Evolutionary conservation across 2,329 filamentous ascomycete species (phyloP), one percentile per base, ranked within the genome.

Genomic region (Fusarium tupiense): DNA sequence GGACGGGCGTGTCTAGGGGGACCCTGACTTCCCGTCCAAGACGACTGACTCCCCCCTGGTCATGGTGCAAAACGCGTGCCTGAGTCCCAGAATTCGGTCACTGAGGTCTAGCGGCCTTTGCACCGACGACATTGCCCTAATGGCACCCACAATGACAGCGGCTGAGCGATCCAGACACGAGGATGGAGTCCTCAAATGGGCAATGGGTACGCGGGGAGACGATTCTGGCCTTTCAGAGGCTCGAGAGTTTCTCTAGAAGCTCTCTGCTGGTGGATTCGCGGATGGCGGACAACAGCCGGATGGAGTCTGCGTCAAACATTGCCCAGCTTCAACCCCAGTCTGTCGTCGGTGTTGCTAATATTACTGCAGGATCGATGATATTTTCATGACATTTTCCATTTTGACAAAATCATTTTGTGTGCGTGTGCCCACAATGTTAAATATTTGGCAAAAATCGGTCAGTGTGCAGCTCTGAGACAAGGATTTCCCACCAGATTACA

Each of bases 21-120:
- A 54, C 71, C 73, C 68, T 74, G 71, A 72, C 68, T 74, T 56
- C 65, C 66, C 63, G 31, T 52, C 57, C 59, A 68, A 67, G 73
- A 60, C 62, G 64, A 68, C 76, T 38, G 46, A 49, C 26, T 31
- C 43, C 52, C 52, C 57, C 44, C 37, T 46, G 64, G 65, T 46
- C 71, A 71, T 65, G 73, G 66, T 68, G 61, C 71, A 65, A 71
- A 75, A 77, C 68, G 71, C 70, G 77, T 79, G 77, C 75, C 76
- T 73, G 69, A 63, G 77, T 78, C 78, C 78, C 78, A 80, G 75
- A 72, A 74, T 67, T 77, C 69, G 67, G 77, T 78, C 71, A 79
- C 78, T 75, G 75, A 79, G 76, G 75, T 78, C 76, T 79, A 79
- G 78, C 75, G 77, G 77, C 78, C 77, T 63, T 77, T 62, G 53